A percentile compares a stretch with the other conserved stretches of the same genome.
Evolutionary conservation across 306 rosid genomes (phyloP).

Genomic region (Gynostemma pentaphyllum): DNA sequence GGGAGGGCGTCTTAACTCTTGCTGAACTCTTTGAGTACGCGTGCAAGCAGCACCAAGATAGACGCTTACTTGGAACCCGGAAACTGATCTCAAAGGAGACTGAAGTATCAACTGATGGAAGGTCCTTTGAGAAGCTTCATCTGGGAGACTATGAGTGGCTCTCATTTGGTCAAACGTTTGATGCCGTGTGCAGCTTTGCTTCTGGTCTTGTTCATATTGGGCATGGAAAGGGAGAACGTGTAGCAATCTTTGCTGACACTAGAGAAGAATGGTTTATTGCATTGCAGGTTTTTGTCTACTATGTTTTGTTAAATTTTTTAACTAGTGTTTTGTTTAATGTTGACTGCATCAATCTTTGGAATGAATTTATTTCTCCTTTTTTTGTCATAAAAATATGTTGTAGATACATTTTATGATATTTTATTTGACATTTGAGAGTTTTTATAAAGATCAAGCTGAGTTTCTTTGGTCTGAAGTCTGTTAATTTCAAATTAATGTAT

Average conservation of each 20-base stretch:
- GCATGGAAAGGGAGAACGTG: conserved; percentile 60
- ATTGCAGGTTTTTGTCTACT: conserved; percentile 53
- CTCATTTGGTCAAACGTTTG: conserved; percentile 50
- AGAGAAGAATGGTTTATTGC: conserved; percentile 92
- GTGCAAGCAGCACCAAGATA: conserved; percentile 35
- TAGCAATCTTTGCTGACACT: conserved; percentile 82
- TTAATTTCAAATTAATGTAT: not conserved
- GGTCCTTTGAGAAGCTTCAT: conserved; percentile 72
- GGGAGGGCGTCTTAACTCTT: conserved; percentile 75
- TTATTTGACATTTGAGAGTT: not conserved
- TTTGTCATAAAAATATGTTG: not conserved
- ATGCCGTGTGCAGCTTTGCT: conserved; percentile 56
- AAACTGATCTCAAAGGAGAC: conserved; percentile 45
- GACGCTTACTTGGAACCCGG: conserved; percentile 68
- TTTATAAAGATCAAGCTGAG: no score
- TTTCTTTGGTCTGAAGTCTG: not conserved
- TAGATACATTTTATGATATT: not conserved
- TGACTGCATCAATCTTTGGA: not conserved
- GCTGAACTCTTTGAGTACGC: conserved; percentile 72
- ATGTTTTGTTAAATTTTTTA: no score
- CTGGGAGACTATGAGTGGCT: conserved; percentile 82
- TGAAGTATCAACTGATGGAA: conserved; percentile 46
- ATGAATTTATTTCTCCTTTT: not conserved
- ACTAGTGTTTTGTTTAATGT: conserved; percentile 1
- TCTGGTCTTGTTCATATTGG: conserved; percentile 67